phyloP scores from a whole-genome alignment of 2,329 filamentous ascomycete genomes.

The Cladosporium cucumerinum region DNA sequence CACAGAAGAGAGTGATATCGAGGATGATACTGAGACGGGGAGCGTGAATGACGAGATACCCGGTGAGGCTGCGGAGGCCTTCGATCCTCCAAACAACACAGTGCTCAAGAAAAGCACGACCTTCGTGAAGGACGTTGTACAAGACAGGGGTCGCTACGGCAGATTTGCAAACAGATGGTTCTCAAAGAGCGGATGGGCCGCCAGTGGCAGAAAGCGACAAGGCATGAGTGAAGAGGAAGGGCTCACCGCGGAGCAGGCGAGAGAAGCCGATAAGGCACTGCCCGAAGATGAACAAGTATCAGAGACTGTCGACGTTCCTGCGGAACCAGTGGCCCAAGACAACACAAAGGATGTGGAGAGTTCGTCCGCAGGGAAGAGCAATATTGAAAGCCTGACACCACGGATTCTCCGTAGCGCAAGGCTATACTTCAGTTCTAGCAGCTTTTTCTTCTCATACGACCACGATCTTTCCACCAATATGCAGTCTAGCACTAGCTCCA shows the following conservation, averaged over 20 bases:
- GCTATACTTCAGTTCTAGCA: slow-evolving; percentile 75
- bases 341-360: neutral
- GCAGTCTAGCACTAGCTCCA: slow-evolving; percentile 41
- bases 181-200: slow-evolving; percentile 75
- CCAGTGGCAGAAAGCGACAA: slow-evolving; percentile 65
- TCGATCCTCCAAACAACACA: slow-evolving; percentile 34
- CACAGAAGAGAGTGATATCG: slow-evolving; percentile 29
- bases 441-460: slow-evolving; percentile 95
- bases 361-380: slow-evolving; percentile 17
- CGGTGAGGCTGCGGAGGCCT: slow-evolving; percentile 26
- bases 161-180: slow-evolving; percentile 91
- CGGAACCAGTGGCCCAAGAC: slow-evolving; percentile 9
- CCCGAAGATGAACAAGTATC: slow-evolving; percentile 9
- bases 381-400: slow-evolving; percentile 59
- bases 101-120: slow-evolving; percentile 51
- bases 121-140: slow-evolving; percentile 85
- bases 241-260: neutral
- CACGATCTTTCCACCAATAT: slow-evolving; percentile 77
- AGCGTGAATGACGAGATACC: slow-evolving; percentile 22
- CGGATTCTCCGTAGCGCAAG: slow-evolving; percentile 81
- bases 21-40: slow-evolving; percentile 22
- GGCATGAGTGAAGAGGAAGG: slow-evolving; percentile 55
- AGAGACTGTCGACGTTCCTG: neutral
- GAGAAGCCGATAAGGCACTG: slow-evolving; percentile 9
- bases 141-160: slow-evolving; percentile 77